Evolutionary conservation across 1,284 basidiomycete species (phyloP).

Genomic region (Gastroboletus turbinatus): DNA sequence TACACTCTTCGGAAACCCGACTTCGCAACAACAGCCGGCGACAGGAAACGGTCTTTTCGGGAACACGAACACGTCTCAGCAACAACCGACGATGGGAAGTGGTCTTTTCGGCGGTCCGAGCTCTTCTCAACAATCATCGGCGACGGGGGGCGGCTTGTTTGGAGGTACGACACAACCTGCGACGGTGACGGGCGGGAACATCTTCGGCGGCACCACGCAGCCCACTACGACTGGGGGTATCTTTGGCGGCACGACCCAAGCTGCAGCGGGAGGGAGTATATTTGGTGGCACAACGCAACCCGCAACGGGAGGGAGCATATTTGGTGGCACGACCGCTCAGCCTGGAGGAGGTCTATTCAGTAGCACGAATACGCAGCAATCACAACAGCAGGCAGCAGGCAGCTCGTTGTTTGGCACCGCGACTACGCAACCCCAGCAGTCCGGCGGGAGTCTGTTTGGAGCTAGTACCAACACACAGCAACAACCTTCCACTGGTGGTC

Average conservation of each 20-base stretch:
- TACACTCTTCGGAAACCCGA: slow-evolving; percentile 21
- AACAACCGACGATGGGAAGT: slow-evolving; percentile 19
- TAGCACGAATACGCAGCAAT: slow-evolving; percentile 13
- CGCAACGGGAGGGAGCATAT: slow-evolving; percentile 19
- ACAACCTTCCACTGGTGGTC: slow-evolving; percentile 13
- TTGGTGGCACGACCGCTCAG: slow-evolving; percentile 14
- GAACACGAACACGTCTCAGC: slow-evolving; percentile 13
- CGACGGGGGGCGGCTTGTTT: slow-evolving; percentile 17
- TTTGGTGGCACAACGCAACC: slow-evolving; percentile 20
- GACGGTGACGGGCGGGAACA: slow-evolving; percentile 2
- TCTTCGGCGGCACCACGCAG: slow-evolving; percentile 16
- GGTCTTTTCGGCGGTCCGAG: slow-evolving; percentile 17
- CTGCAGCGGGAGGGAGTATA: slow-evolving; percentile 17
- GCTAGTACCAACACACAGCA: slow-evolving; percentile 15
- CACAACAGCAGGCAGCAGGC: slow-evolving; percentile 16
- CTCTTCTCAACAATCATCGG: slow-evolving; percentile 14
- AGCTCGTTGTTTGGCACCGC: slow-evolving; percentile 13
- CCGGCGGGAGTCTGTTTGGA: slow-evolving; percentile 28
- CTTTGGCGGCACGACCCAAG: slow-evolving; percentile 22
- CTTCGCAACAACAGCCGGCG: slow-evolving; percentile 16
- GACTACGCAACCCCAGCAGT: slow-evolving; percentile 17
- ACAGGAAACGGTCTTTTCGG: slow-evolving; percentile 20
- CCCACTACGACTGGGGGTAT: slow-evolving; percentile 11
- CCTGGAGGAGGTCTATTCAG: slow-evolving; percentile 30
- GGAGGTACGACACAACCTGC: slow-evolving; percentile 15